Evolutionary conservation across 23 red algal genomes (phyloP), one percentile per base, ranked within the genome.

Genomic region (Pyropia yezoensis): DNA sequence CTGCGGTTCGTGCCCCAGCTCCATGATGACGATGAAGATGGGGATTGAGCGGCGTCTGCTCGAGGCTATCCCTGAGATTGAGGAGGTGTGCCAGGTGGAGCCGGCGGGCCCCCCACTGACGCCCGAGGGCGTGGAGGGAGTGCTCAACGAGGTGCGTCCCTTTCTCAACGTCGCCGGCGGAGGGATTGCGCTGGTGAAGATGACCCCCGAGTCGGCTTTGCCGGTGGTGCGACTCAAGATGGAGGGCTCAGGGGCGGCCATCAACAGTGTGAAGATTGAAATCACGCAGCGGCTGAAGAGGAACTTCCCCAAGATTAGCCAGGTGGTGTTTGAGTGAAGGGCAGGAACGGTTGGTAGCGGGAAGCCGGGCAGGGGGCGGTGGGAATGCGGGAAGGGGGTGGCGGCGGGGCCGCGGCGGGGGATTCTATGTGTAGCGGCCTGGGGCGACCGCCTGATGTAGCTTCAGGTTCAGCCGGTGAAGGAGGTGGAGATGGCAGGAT

Each of bases 111-210:
- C 79, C n/a, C 68, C 73, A 27, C 85, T 90, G 25, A 78, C 65
- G 19, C 73, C 73, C 25, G 81, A 97, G 57, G 80, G 74, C 65
- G 85, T 97, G 32, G 93, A 97, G 54, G 65, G 63, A 19, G 82
- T 88, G 18, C 67, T 97, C 14, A 76, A 89, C 56, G 83, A 97
- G 64, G 93, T 97, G 32, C 79, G 93, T 21, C 93, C 93, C 18
- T 97, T 97, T 67, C 56, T 97, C 45, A 97, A 97, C 30, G 85
- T 97, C n/a, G 93, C 93, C 22, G 93, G 93, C 21, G 93, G 93
- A 0, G 74, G 70, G 5, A 89, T 97, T 59, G 28, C 90, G 51
- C 52, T 97, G 54, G 65, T 77, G 9, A 54, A 59, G 18, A 65
- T 97, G 21, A 51, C 53, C 25, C 17, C 55, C 32, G 93, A 91